Conservation (phyloP, 352 stramenopile species). For the Phytophthora hybrid region DNA sequence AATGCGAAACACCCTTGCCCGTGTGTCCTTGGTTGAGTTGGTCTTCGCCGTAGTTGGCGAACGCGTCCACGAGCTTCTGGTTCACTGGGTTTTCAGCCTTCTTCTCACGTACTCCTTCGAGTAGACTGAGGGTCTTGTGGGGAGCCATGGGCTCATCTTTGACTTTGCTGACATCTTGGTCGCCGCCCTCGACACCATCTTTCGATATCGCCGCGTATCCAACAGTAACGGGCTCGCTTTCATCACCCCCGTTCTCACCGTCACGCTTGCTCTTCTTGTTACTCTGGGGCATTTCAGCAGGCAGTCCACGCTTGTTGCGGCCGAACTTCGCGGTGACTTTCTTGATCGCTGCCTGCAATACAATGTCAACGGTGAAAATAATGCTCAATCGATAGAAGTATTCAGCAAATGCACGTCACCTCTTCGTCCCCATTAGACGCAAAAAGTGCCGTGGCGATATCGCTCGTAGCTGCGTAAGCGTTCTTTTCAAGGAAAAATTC, state of each 20-base stretch:
- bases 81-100: conserved; percentile 60
- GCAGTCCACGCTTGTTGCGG: conserved; percentile 29
- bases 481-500: conserved; percentile 28
- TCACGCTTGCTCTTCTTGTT: conserved; percentile 33
- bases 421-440: conserved; percentile 40
- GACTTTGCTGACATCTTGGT: background rate
- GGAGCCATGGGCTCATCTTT: conserved; percentile 47
- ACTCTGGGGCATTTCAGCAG: conserved; percentile 19
- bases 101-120: conserved; percentile 58
- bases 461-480: conserved; percentile 23
- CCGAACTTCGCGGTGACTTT: conserved; percentile 40
- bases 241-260: conserved; percentile 22
- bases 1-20: conserved; percentile 74
- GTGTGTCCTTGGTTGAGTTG: conserved; percentile 74
- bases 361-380: background rate
- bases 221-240: background rate
- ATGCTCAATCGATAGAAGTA: background rate
- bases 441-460: conserved; percentile 38
- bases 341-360: conserved; percentile 35
- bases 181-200: conserved; percentile 18
- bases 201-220: conserved; percentile 15
- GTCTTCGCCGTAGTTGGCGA: conserved; percentile 66
- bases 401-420: conserved; percentile 9
- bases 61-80: conserved; percentile 82
- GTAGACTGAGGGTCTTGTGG: conserved; percentile 67